Evolutionary conservation across 148 eudicot genomes (phyloP).

Genomic region (Euryodendron excelsum): DNA sequence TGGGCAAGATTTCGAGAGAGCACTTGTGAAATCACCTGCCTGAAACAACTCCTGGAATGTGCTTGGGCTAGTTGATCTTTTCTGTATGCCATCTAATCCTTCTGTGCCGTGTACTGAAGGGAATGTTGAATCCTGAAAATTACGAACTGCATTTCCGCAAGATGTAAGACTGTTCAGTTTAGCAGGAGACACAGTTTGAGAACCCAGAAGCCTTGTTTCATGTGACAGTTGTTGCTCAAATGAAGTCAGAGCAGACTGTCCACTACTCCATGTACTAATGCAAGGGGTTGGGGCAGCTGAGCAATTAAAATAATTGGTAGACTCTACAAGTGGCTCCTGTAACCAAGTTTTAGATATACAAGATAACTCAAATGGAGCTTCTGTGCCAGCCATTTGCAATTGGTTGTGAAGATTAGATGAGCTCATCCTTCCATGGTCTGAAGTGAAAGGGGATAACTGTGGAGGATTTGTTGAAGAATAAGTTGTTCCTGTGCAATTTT

Average conservation of each 20-base stretch:
- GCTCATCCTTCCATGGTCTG: constrained; percentile 4
- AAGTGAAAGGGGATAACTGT: constrained; percentile 16
- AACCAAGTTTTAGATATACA: background rate
- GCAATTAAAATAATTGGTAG: background rate
- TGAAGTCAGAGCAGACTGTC: constrained; percentile 22
- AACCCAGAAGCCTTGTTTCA: constrained; percentile 10
- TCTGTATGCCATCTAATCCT: background rate
- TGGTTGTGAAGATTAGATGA: constrained; percentile 13
- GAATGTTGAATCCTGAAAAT: constrained; percentile 14
- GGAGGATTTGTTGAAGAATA: constrained; percentile 11
- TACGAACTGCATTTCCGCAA: constrained; percentile 15
- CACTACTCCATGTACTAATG: constrained; percentile 20
- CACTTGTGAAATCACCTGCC: constrained; percentile 21
- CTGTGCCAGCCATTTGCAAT: constrained; percentile 8
- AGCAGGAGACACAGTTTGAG: background rate
- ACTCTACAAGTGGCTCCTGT: constrained; percentile 1
- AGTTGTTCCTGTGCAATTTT: constrained; percentile 7
- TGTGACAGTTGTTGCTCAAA: constrained; percentile 11
- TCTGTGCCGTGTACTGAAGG: constrained; percentile 21
- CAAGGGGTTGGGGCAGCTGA: constrained; percentile 13
- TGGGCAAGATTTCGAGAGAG: constrained; percentile 20
- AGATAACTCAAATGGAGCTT: constrained; percentile 8
- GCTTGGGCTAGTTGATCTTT: constrained; percentile 6
- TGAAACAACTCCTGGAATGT: constrained; percentile 28
- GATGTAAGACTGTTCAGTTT: background rate